These are phyloP conservation scores for Chlorociboria aeruginascens DNA, from an alignment of 495 filamentous ascomycete species.

Conservation along the genomic window DNA sequence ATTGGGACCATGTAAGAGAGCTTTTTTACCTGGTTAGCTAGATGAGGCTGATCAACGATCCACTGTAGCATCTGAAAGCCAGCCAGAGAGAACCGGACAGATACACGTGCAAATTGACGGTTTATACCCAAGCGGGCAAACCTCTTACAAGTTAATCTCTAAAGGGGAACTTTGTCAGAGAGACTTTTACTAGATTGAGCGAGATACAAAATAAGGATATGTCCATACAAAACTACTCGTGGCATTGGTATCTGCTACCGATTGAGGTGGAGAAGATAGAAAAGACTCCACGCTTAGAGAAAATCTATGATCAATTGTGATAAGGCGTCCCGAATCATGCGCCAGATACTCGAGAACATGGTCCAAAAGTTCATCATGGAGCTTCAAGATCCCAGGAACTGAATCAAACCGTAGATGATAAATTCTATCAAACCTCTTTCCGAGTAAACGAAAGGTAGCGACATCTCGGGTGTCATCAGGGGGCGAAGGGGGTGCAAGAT, in stretches of 20 bases:
- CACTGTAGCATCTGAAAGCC: constrained; percentile 45
- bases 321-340: constrained; percentile 27
- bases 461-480: too few relatives aligned
- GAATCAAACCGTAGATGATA: constrained; percentile 4
- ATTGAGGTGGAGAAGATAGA: constrained; percentile 28
- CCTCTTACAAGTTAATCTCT: constrained; percentile 44
- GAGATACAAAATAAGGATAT: background rate
- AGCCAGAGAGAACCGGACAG: constrained; percentile 44
- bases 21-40: constrained; percentile 50
- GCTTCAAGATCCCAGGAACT: constrained; percentile 31
- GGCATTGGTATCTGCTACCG: constrained; percentile 29
- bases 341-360: constrained; percentile 37
- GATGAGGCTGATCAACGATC: constrained; percentile 33
- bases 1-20: constrained; percentile 64
- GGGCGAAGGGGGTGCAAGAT: too few relatives aligned
- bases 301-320: constrained; percentile 34
- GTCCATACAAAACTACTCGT: constrained; percentile 20
- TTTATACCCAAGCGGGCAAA: constrained; percentile 51
- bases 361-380: constrained; percentile 51
- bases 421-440: background rate
- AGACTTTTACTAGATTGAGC: background rate
- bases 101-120: constrained; percentile 47
- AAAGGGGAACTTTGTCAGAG: background rate
- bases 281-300: constrained; percentile 46
- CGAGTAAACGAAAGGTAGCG: background rate